Base-by-base conservation (phyloP, 306 rosid genomes). In the Potentilla sterilis region DNA sequence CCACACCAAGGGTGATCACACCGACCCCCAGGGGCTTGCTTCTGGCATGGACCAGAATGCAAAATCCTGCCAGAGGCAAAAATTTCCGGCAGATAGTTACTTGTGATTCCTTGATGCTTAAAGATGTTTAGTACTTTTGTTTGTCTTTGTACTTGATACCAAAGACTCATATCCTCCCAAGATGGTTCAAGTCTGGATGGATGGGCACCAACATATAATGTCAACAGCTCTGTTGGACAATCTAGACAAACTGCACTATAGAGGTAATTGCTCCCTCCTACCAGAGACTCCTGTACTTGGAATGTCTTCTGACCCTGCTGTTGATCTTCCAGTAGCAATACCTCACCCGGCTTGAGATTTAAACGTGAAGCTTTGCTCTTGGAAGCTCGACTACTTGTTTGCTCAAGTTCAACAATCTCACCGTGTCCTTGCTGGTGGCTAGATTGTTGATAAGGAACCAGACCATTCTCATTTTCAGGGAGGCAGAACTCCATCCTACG, bases 161-260 rank as follows among this genome's bases (percentile, higher is more conserved):
- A 93, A 72, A 89, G 96, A 81, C 97, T 93, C 98, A 93, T 93
- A 76, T 93, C 98, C 89, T 93, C 98, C 92, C 90, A 93, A 49
- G 96, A 91, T 54, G 91, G 98, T 84, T 93, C 97, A 0, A 93
- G 96, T 77, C 92, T 85, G 6, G 98, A 88, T 15, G 96, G 91
- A 79, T 91, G 98, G 3, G 93, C 91, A 4, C 98, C 98, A 0
- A 93, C 91, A 18, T 89, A 88, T 77, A 93, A 85, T 47, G 86
- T 86, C 72, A 93, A 79, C 70, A 85, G 65, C 77, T 82, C 81
- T 1, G 80, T 76, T 21, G 97, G 91, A 77, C 79, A 85, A 76
- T 89, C 98, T 22, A 89, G 77, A 69, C 89, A 86, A 28, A 89
- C 74, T 55, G 98, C 94, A 67, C 88, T 82, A 52, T 91, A 91